These are phyloP conservation scores for Hortiboletus campestris DNA, from an alignment of 768 basidiomycete species.

Conservation along the genomic window DNA sequence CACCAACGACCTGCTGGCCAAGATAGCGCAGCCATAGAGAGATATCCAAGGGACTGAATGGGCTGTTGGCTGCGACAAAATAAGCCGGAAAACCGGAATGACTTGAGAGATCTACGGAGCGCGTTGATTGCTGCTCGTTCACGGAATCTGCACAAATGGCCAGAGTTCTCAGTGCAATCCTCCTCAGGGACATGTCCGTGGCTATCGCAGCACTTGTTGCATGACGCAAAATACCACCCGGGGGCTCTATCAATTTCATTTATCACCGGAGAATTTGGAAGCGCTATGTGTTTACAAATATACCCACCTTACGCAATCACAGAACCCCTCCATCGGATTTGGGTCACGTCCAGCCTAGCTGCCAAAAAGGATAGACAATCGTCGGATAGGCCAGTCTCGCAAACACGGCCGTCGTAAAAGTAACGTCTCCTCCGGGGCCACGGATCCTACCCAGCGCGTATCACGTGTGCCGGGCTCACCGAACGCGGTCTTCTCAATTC, in stretches of 20 bases:
- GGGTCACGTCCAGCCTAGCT: not conserved
- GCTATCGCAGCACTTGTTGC: constrained; percentile 15
- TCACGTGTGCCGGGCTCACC: constrained; percentile 9
- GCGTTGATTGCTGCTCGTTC: constrained; percentile 13
- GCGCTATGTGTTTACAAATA: constrained; percentile 16
- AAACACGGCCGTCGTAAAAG: not conserved
- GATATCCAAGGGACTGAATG: not conserved
- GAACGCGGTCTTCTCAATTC: constrained; percentile 1
- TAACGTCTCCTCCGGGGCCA: not conserved
- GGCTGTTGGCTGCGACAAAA: not conserved
- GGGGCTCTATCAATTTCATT: constrained; percentile 24
- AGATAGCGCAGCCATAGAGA: not conserved
- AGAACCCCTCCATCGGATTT: constrained; percentile 4
- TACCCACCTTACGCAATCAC: constrained; percentile 22
- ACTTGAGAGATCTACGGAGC: not conserved
- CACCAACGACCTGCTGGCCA: not conserved
- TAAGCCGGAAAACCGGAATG: not conserved
- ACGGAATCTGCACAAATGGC: constrained; percentile 7
- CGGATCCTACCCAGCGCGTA: not conserved
- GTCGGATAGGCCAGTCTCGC: constrained; percentile 6
- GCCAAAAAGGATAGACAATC: constrained; percentile 9
- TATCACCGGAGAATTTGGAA: constrained; percentile 22
- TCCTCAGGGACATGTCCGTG: constrained; percentile 22
- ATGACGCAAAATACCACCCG: constrained; percentile 12
- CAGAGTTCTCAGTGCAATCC: constrained; percentile 24